Percentiles rank a stretch among this genome's conserved stretches.
Evolutionary conservation across 2,329 filamentous ascomycete species (phyloP).

Genomic region (Aspergillus sergii): DNA sequence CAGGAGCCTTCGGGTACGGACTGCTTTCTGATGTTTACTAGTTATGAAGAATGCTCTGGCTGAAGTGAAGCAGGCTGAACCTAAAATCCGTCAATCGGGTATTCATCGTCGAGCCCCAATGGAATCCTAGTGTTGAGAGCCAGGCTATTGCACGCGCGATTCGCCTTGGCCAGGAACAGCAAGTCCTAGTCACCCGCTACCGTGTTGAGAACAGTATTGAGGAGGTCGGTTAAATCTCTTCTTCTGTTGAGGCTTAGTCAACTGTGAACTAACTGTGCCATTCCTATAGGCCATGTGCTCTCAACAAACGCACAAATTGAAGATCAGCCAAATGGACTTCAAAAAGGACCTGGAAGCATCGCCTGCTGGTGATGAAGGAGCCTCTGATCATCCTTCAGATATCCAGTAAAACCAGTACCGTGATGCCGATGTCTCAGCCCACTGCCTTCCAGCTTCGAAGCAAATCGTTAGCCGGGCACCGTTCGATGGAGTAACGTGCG

Average conservation of each 20-base stretch:
- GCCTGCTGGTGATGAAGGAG: background rate
- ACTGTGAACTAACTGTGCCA: background rate
- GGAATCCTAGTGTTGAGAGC: slow-evolving; percentile 57
- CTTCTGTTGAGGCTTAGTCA: background rate
- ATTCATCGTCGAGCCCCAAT: slow-evolving; percentile 57
- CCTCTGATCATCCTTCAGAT: background rate
- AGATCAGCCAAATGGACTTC: background rate
- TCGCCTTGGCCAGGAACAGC: slow-evolving; percentile 49
- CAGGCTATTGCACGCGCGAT: slow-evolving; percentile 56
- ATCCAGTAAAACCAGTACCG: background rate
- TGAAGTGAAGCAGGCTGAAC: slow-evolving; percentile 44
- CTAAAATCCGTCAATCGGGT: slow-evolving; percentile 52
- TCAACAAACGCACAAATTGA: slow-evolving; percentile 35
- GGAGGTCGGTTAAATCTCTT: slow-evolving; percentile 35
- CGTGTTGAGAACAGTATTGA: slow-evolving; percentile 49
- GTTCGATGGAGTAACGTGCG: background rate
- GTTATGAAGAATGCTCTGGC: background rate
- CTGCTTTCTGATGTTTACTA: background rate
- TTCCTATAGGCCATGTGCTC: slow-evolving; percentile 35
- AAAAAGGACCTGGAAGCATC: background rate
- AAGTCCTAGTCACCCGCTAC: slow-evolving; percentile 52
- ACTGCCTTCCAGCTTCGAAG: background rate
- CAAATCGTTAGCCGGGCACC: background rate
- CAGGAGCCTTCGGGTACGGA: slow-evolving; percentile 13
- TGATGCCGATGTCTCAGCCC: background rate